Percentiles rank a stretch among this genome's conserved stretches.
phyloP scores from a whole-genome alignment of 345 rosid genomes.

The Euphorbia tirucalli region DNA sequence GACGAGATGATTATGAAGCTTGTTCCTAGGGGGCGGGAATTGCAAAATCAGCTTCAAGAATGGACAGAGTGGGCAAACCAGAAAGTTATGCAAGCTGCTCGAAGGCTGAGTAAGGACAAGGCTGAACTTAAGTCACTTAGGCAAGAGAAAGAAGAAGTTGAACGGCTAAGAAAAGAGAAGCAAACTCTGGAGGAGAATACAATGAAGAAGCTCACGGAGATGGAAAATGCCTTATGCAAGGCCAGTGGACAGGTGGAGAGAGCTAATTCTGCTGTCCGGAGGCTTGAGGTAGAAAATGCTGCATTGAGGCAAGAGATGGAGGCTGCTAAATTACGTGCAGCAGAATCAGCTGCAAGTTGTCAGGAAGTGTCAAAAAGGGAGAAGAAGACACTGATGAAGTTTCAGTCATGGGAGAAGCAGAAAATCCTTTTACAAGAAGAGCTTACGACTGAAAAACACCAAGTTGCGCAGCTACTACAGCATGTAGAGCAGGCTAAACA shows the following conservation, averaged over 20 bases:
- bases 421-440: constrained; percentile 69
- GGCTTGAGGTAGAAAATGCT: constrained; percentile 78
- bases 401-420: constrained; percentile 82
- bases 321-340: constrained; percentile 61
- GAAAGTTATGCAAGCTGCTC: constrained; percentile 96
- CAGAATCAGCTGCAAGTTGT: constrained; percentile 67
- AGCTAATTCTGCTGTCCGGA: constrained; percentile 63
- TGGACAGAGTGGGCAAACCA: constrained; percentile 98
- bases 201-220: constrained; percentile 79
- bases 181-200: constrained; percentile 69
- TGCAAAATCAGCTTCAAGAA: constrained; percentile 71
- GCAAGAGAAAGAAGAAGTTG: constrained; percentile 88
- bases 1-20: constrained; percentile 58
- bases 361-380: constrained; percentile 75
- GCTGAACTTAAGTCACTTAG: constrained; percentile 76
- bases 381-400: constrained; percentile 55
- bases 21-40: constrained; percentile 44
- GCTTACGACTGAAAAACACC: constrained; percentile 54
- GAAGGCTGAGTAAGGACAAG: constrained; percentile 77
- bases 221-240: constrained; percentile 75
- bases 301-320: constrained; percentile 68
- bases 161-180: constrained; percentile 79
- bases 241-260: constrained; percentile 77
- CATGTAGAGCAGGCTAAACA: constrained; percentile 53
- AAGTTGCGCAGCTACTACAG: constrained; percentile 43